Percentiles rank a stretch among this genome's conserved stretches.
Evolutionary conservation across 164 flowering plant species (phyloP).

Genomic region (Magnolia officinalis): DNA sequence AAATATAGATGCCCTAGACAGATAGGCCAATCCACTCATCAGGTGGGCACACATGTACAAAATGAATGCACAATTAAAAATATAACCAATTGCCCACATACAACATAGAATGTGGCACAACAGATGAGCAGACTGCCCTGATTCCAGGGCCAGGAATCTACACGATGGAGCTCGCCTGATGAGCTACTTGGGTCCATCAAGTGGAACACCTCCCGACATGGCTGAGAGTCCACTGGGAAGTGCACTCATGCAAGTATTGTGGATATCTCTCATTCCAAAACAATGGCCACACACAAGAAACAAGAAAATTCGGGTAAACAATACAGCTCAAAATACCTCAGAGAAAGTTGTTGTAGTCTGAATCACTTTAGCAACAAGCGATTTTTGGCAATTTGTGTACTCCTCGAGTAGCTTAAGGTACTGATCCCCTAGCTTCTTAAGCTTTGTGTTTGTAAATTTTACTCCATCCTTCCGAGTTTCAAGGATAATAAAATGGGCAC

Average conservation of each 20-base stretch:
- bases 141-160: too few species aligned
- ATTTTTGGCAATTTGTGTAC: conserved; percentile 78
- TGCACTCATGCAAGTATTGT: too few species aligned
- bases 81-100: too few species aligned
- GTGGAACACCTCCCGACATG: too few species aligned
- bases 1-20: too few species aligned
- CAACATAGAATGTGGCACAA: too few species aligned
- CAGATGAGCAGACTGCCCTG: too few species aligned
- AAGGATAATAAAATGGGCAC: conserved; percentile 70
- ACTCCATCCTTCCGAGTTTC: conserved; percentile 98
- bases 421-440: conserved; percentile 80
- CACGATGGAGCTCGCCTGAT: too few species aligned
- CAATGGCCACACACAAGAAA: not conserved
- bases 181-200: too few species aligned
- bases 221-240: too few species aligned
- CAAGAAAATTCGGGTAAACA: not conserved
- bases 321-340: conserved; percentile 50
- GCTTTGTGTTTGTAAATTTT: conserved; percentile 89
- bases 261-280: too few species aligned
- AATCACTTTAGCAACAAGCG: conserved; percentile 76
- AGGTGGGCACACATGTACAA: not conserved
- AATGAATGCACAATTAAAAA: too few species aligned
- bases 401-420: conserved; percentile 81
- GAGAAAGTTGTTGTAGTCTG: conserved; percentile 75
- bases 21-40: not conserved